These are phyloP conservation scores for Cystobasidium pallidum DNA, from an alignment of 1,284 basidiomycete species.

Conservation along the genomic window DNA sequence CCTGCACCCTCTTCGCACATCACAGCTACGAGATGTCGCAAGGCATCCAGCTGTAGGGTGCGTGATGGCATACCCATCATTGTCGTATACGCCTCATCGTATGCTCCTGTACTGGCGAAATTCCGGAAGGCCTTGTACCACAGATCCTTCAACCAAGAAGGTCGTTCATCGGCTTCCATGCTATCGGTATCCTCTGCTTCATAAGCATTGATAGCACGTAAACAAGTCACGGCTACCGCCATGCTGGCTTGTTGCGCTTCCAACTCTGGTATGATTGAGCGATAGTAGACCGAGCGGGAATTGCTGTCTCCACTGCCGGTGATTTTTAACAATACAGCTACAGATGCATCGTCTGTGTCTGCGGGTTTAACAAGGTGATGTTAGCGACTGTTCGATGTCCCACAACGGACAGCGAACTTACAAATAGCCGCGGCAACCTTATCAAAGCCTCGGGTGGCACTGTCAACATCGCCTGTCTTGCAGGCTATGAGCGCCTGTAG, in stretches of 20 bases:
- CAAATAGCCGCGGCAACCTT: conserved; percentile 76
- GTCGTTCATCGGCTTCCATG: neutral
- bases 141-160: conserved; percentile 58
- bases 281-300: conserved; percentile 63
- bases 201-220: conserved; percentile 68
- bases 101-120: conserved; percentile 70
- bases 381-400: too few species aligned
- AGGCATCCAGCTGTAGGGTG: conserved; percentile 68
- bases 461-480: conserved; percentile 73
- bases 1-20: conserved; percentile 92
- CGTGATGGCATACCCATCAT: conserved; percentile 73
- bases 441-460: conserved; percentile 71
- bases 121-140: conserved; percentile 81
- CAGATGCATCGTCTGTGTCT: conserved; percentile 33
- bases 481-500: conserved; percentile 68
- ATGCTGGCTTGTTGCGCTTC: conserved; percentile 59
- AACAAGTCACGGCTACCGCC: conserved; percentile 7
- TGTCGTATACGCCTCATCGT: conserved; percentile 81
- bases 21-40: conserved; percentile 77
- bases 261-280: conserved; percentile 74
- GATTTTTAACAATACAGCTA: conserved; percentile 2
- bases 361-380: too few species aligned
- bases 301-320: conserved; percentile 15
- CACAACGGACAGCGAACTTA: conserved; percentile 58
- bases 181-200: neutral